Conservation (phyloP, 169 alveolate genomes). For the Plasmodium cynomolgi region DNA sequence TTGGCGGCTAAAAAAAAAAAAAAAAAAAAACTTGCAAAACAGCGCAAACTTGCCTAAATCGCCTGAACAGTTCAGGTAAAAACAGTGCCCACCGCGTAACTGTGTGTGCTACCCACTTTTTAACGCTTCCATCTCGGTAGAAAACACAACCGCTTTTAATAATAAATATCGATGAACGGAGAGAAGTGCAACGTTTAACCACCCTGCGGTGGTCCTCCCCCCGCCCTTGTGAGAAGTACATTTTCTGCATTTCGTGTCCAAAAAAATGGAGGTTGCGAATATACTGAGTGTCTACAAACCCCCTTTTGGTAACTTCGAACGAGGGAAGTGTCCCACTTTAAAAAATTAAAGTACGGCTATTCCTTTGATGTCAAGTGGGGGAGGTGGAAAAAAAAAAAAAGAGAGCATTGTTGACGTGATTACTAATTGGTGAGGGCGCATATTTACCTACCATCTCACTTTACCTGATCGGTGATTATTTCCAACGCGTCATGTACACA, state of each 20-base stretch:
- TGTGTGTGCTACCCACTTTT: not conserved
- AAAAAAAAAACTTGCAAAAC: not conserved
- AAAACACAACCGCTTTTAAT: no score
- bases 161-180: no score
- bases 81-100: not conserved
- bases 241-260: no score
- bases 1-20: not conserved
- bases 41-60: not conserved
- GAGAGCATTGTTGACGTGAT: not conserved
- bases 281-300: no score
- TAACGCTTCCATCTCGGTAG: not conserved
- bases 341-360: not conserved
- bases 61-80: slow-evolving; percentile 4
- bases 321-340: not conserved
- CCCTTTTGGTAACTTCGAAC: no score
- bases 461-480: not conserved
- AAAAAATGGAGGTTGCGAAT: no score
- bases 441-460: no score
- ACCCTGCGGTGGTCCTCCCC: no score
- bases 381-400: not conserved
- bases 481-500: not conserved
- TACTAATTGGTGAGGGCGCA: not conserved
- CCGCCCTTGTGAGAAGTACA: no score
- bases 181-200: no score
- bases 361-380: not conserved